Conservation (phyloP, 768 basidiomycete genomes). For the Lactarius vividus region DNA sequence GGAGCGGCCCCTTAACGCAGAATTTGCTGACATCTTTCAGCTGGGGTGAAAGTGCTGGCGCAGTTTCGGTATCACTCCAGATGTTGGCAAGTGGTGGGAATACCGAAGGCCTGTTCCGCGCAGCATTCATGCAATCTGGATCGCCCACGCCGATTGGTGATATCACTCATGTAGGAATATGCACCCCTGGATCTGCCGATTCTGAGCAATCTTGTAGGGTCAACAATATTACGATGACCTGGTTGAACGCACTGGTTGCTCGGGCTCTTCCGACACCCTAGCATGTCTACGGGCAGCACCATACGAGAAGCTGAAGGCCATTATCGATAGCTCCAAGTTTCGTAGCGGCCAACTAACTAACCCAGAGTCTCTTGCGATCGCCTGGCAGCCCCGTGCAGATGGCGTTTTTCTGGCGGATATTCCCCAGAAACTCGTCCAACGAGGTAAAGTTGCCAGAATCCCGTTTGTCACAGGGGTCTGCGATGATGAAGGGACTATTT, state of each 20-base stretch:
- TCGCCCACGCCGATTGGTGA: slow-evolving; percentile 35
- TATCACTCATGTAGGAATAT: slow-evolving; percentile 35
- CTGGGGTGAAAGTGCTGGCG: slow-evolving; percentile 54
- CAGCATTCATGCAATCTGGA: slow-evolving; percentile 45
- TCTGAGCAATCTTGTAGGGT: slow-evolving; percentile 13
- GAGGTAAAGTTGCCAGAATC: background rate
- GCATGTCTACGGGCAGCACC: slow-evolving; percentile 42
- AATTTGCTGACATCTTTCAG: slow-evolving; percentile 28
- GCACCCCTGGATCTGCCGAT: slow-evolving; percentile 20
- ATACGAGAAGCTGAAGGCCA: slow-evolving; percentile 33
- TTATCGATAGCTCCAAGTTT: slow-evolving; percentile 31
- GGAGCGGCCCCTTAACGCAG: slow-evolving; percentile 4
- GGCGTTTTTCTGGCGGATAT: background rate
- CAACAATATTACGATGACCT: slow-evolving; percentile 43
- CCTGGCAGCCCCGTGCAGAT: background rate
- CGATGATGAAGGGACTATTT: background rate
- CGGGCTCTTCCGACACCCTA: slow-evolving; percentile 37
- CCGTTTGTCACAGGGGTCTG: background rate
- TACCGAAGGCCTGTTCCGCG: slow-evolving; percentile 39
- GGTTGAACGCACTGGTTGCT: slow-evolving; percentile 39
- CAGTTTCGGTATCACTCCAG: slow-evolving; percentile 44
- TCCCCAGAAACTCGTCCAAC: background rate
- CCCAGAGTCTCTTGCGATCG: background rate
- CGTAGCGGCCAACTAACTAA: background rate
- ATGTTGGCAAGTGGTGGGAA: slow-evolving; percentile 41